Percentiles rank a stretch among this genome's conserved stretches.
These are phyloP conservation scores for Debaryomyces psychrophilus DNA, from an alignment of 1,139 yeast genomes.

Conservation along the genomic window DNA sequence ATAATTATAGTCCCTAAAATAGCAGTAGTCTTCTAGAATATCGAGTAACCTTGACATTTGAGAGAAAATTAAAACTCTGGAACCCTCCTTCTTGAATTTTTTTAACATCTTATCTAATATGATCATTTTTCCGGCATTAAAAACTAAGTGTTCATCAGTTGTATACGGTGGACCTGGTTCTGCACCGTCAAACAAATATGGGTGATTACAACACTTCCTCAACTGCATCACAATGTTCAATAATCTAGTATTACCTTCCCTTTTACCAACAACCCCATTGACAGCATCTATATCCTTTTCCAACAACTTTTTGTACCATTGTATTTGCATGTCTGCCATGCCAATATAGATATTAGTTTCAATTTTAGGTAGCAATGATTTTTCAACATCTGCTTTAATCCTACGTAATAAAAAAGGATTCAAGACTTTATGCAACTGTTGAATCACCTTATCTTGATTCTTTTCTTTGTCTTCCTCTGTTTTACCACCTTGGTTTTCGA, in stretches of 20 bases:
- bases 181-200: constrained; percentile 95
- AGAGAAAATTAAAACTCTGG: constrained; percentile 87
- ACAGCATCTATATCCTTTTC: constrained; percentile 97
- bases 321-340: constrained; percentile 91
- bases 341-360: constrained; percentile 90
- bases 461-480: constrained; percentile 34
- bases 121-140: constrained; percentile 87
- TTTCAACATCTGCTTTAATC: constrained; percentile 91
- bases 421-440: constrained; percentile 80
- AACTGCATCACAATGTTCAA: constrained; percentile 95
- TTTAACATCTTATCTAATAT: constrained; percentile 81
- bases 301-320: constrained; percentile 85
- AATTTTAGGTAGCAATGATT: constrained; percentile 83
- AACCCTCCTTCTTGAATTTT: constrained; percentile 74
- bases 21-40: constrained; percentile 91
- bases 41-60: constrained; percentile 95
- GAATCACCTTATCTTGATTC: constrained; percentile 79
- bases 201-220: constrained; percentile 96
- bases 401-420: constrained; percentile 88
- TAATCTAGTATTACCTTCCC: constrained; percentile 88
- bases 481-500: constrained; percentile 44
- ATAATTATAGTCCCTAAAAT: constrained; percentile 78
- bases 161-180: constrained; percentile 99
- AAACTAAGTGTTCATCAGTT: constrained; percentile 90
- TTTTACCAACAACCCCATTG: constrained; percentile 84